Evolutionary conservation across 768 basidiomycete species (phyloP).

Genomic region (Podaxis pistillaris): DNA sequence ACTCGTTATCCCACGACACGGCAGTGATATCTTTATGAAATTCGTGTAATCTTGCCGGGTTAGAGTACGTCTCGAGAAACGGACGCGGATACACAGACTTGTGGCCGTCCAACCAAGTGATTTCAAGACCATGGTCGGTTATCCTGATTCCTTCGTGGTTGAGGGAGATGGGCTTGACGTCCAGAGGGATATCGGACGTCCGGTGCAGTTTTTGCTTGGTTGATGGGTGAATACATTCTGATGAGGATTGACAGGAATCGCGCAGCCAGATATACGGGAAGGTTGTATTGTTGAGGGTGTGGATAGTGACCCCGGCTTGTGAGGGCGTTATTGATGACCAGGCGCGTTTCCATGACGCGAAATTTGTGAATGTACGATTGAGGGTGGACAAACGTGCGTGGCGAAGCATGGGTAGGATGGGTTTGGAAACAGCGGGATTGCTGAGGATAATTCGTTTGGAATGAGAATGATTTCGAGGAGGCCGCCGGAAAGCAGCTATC

Average conservation of each 20-base stretch:
- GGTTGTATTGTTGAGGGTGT: slow-evolving; percentile 37
- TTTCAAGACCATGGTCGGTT: slow-evolving; percentile 41
- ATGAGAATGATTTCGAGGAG: too few species aligned
- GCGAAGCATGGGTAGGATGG: too few species aligned
- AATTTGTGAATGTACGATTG: too few species aligned
- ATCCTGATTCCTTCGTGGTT: slow-evolving; percentile 36
- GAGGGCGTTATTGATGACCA: slow-evolving; percentile 30
- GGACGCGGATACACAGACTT: slow-evolving; percentile 47
- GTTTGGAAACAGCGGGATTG: too few species aligned
- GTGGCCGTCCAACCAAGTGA: slow-evolving; percentile 60
- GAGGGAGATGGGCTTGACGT: slow-evolving; percentile 42
- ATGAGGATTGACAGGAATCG: slow-evolving; percentile 63
- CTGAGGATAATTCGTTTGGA: too few species aligned
- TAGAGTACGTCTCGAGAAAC: slow-evolving; percentile 52
- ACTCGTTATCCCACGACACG: slow-evolving; percentile 38
- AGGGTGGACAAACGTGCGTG: too few species aligned
- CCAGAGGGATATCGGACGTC: slow-evolving; percentile 60
- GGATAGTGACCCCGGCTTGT: slow-evolving; percentile 31
- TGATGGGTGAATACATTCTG: slow-evolving; percentile 70
- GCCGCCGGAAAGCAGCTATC: too few species aligned
- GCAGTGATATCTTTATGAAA: slow-evolving; percentile 44
- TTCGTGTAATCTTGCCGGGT: slow-evolving; percentile 27
- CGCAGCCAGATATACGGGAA: slow-evolving; percentile 80
- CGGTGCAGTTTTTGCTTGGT: slow-evolving; percentile 76
- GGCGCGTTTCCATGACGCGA: slow-evolving; percentile 14